A percentile compares a stretch with the other conserved stretches of the same genome.
Conservation (phyloP, 805 yeast genomes). For the Zygoascus tannicola region DNA sequence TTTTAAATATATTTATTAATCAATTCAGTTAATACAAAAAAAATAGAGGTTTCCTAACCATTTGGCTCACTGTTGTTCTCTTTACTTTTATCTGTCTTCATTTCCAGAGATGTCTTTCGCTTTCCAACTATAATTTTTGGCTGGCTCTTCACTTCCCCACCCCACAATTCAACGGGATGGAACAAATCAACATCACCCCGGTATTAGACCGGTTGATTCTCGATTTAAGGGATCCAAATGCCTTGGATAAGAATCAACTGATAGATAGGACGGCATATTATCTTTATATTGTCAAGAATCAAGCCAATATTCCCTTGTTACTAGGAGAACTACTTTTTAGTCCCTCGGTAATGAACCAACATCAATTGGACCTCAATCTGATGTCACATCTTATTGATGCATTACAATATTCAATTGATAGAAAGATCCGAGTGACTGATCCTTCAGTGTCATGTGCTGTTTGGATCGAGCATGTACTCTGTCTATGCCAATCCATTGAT, state of each 20-base stretch:
- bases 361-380: slow-evolving; percentile 4
- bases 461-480: slow-evolving; percentile 14
- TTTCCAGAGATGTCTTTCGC: too few relatives aligned
- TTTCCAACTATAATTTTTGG: too few relatives aligned
- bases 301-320: slow-evolving; percentile 18
- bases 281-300: slow-evolving; percentile 20
- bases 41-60: too few relatives aligned
- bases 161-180: too few relatives aligned
- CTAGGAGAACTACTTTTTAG: slow-evolving; percentile 16
- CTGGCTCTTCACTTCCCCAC: slow-evolving; percentile 1
- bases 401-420: slow-evolving; percentile 15
- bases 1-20: too few relatives aligned
- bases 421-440: slow-evolving; percentile 18
- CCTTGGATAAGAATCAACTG: neutral
- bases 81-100: too few relatives aligned
- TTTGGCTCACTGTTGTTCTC: too few relatives aligned
- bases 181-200: neutral
- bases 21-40: too few relatives aligned
- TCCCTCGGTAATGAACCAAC: slow-evolving; percentile 11
- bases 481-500: slow-evolving; percentile 4
- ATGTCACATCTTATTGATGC: slow-evolving; percentile 16
- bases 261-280: slow-evolving; percentile 6
- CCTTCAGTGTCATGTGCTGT: slow-evolving; percentile 18
- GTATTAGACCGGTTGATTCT: neutral
- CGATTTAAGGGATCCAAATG: neutral